Evolutionary conservation across 2,329 filamentous ascomycete species (phyloP), one percentile per base, ranked within the genome.

Genomic region (Sporothrix euskadiensis): DNA sequence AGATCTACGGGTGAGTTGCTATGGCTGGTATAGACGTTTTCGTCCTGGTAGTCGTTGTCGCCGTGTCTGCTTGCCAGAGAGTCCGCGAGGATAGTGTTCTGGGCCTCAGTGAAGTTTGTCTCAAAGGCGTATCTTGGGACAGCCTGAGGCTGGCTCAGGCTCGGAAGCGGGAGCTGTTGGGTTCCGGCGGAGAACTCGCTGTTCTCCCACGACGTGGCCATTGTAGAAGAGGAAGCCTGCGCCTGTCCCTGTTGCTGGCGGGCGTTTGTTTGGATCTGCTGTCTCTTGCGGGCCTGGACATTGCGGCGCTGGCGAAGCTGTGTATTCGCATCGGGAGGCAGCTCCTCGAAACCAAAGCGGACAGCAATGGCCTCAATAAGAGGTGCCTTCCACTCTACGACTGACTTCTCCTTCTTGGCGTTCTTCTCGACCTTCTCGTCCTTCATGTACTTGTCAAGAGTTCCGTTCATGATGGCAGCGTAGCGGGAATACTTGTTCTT

Each of bases 321-420:
- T 26, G 65, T 30, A 47, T 16, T 39, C 2, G 16, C 8, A 16
- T 69, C 66, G 4, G 47, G 66, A 22, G 30, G 10, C 8, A 32
- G 9, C 2, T 69, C 66, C 66, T 69, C 66, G 14, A 69, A 54
- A 14, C 66, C 66, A 3, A 54, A 8, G 30, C 66, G 66, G 39
- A n/a, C 16, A 19, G n/a, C 14, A 22, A 54, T 3, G 7, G 47
- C 30, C 47, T 69, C 66, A 35, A 69, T 7, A 10, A 54, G 32
- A 9, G 47, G 30, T 3, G 66, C 19, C 19, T 54, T 69, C 44
- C 30, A 69, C 1, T 69, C 47, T 4, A 22, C 44, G 4, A 16
- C 44, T 1, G 44, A 49, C 44, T 49, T 16, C 14, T 61, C 12
- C 16, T 22, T 35, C 4, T 22, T 35, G 47, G 3, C 8, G 5